Evolutionary conservation across 2,329 filamentous ascomycete genomes (phyloP), one percentile per base, ranked within the genome.

Genomic region (Pestalotiopsis sp.): DNA sequence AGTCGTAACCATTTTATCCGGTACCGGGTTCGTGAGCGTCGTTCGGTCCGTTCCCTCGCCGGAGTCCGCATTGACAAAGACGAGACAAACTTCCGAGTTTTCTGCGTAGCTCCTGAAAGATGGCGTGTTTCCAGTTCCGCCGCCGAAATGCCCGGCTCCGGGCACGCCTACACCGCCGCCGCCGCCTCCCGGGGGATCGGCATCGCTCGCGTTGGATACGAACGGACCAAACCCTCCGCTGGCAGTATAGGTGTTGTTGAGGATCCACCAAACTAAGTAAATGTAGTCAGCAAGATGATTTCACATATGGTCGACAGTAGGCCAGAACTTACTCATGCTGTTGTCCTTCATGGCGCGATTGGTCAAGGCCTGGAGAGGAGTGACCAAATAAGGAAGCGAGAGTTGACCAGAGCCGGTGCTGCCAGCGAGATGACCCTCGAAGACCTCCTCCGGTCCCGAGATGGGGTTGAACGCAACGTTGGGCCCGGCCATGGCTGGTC

Each of bases 41-140:
- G 38, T 61, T 0, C 75, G 72, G 60, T 77, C 75, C 12, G 61
- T 70, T 31, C 72, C 73, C 78, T 93, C 91, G 61, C 90, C 90
- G 12, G 87, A 85, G 74, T 90, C 86, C 12, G 90, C 84, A 73
- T 91, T 92, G 70, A 89, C 88, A 73, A 92, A 92, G 12, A 91
- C 90, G 49, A 93, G 82, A 79, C 76, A 77, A n/a, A 74, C 73
- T 5, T 73, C 73, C 4, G 74, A 72, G 14, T 70, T 69, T 4
- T 61, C 31, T 0, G 73, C 71, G 58, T 73, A 69, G 65, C 62
- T 64, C 17, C 25, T 12, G 45, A 66, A 69, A 12, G 69, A 72
- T 20, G 68, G 68, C 6, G 68, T 69, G 12, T 64, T 64, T 17
- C 49, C 65, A 13, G 65, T 65, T 36, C 67, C 68, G 25, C 66